phyloP scores from a whole-genome alignment of 192 early-diverging fungal species.

The Coemansia sp. region DNA sequence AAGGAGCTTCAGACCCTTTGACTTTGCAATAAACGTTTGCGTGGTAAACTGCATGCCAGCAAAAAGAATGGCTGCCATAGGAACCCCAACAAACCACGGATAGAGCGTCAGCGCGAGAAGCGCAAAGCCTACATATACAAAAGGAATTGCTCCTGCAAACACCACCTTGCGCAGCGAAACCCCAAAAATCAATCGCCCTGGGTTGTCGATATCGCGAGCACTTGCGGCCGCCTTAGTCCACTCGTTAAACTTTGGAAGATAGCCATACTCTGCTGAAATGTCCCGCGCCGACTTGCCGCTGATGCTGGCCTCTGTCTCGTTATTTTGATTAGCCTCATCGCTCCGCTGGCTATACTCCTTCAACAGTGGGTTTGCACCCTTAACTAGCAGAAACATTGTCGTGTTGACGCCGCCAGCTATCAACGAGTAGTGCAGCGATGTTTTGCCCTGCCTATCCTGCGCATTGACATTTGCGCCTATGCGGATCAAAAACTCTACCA shows the following conservation, averaged over 20 bases:
- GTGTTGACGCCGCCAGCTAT: constrained; percentile 59
- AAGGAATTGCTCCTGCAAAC: constrained; percentile 71
- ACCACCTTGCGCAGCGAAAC: constrained; percentile 58
- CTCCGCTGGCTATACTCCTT: constrained; percentile 47
- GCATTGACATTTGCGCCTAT: constrained; percentile 70
- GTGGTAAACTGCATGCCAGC: constrained; percentile 61
- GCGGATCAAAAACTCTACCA: constrained; percentile 69
- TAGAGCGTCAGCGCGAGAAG: constrained; percentile 62
- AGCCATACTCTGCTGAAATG: constrained; percentile 73
- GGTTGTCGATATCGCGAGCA: constrained; percentile 21
- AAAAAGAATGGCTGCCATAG: constrained; percentile 58
- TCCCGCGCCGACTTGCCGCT: constrained; percentile 79
- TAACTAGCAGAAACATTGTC: constrained; percentile 69
- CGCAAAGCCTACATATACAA: constrained; percentile 60
- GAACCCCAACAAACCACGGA: constrained; percentile 78
- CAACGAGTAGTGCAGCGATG: constrained; percentile 91
- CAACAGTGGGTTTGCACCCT: constrained; percentile 66
- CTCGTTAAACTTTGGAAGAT: constrained; percentile 41
- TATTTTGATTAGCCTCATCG: constrained; percentile 4
- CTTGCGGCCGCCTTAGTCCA: constrained; percentile 23
- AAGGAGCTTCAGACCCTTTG: constrained; percentile 58
- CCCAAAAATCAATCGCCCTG: constrained; percentile 21
- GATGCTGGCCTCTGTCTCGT: constrained; percentile 6
- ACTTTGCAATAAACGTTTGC: constrained; percentile 59
- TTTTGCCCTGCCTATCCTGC: constrained; percentile 71